Evolutionary conservation across 768 basidiomycete genomes (phyloP).

Genomic region (Tricholoma terreum): DNA sequence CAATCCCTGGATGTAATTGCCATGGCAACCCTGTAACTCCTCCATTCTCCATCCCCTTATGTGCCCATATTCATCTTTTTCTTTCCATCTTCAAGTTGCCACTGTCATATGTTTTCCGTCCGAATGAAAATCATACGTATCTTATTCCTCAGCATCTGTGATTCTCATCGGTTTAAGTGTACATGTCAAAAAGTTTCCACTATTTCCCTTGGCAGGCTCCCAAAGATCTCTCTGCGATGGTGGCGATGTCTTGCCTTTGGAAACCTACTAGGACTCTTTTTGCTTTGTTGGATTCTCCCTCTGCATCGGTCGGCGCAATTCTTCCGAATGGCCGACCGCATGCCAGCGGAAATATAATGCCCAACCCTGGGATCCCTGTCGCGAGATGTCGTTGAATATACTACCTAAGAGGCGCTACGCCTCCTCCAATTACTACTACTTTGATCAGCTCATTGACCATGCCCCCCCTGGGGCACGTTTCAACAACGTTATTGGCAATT

Average conservation of each 20-base stretch:
- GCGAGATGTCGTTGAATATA: conserved; percentile 24
- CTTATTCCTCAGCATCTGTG: too few relatives aligned
- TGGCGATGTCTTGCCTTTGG: conserved; percentile 10
- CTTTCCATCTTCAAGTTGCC: too few relatives aligned
- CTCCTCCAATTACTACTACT: conserved; percentile 47
- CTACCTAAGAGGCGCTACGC: conserved; percentile 41
- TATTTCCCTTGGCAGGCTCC: too few relatives aligned
- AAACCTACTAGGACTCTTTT: conserved; percentile 21
- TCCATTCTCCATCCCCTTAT: too few relatives aligned
- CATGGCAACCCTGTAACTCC: too few relatives aligned
- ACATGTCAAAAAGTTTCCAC: too few relatives aligned
- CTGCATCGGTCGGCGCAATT: conserved; percentile 18
- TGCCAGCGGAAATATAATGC: conserved; percentile 42
- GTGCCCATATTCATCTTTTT: too few relatives aligned
- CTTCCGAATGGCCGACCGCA: conserved; percentile 38
- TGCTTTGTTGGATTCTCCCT: conserved; percentile 17
- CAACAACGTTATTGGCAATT: conserved; percentile 72
- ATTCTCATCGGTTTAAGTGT: too few relatives aligned
- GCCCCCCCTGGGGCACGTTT: conserved; percentile 63
- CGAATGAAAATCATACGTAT: too few relatives aligned
- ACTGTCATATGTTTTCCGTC: too few relatives aligned
- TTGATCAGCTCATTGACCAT: conserved; percentile 58
- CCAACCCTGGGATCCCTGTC: conserved; percentile 35
- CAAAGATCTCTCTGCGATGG: background rate
- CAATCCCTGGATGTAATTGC: too few relatives aligned